Evolutionary conservation across 768 basidiomycete species (phyloP).

Genomic region (Trametes cingulata): DNA sequence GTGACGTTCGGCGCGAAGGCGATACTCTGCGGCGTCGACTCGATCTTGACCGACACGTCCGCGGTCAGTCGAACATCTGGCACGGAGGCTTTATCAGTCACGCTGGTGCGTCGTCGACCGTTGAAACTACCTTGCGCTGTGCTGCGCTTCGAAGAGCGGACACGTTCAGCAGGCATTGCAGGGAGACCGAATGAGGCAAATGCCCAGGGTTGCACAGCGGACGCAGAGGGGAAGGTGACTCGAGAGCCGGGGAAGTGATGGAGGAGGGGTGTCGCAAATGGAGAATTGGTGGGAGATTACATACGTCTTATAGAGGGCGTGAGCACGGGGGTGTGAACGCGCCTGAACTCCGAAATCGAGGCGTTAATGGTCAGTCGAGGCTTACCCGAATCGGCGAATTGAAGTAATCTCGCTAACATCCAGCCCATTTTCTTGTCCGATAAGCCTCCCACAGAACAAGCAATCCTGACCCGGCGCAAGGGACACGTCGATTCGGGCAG

Average conservation of each 20-base stretch:
- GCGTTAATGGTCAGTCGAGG: slow-evolving; percentile 16
- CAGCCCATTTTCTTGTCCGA: slow-evolving; percentile 10
- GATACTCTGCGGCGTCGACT: slow-evolving; percentile 37
- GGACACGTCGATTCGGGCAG: slow-evolving; percentile 8
- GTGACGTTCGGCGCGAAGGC: slow-evolving; percentile 62
- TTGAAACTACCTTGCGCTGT: slow-evolving; percentile 16
- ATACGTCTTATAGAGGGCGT: slow-evolving; percentile 27
- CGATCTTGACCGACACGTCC: slow-evolving; percentile 10
- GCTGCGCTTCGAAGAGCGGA: slow-evolving; percentile 23
- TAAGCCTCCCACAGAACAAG: slow-evolving; percentile 11
- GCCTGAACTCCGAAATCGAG: slow-evolving; percentile 23
- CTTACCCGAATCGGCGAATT: slow-evolving; percentile 18
- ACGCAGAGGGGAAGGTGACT: slow-evolving; percentile 25
- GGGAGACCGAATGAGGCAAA: slow-evolving; percentile 19
- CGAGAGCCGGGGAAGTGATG: slow-evolving; percentile 23
- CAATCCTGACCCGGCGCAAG: slow-evolving; percentile 3
- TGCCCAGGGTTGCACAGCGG: slow-evolving; percentile 15
- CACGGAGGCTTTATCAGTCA: slow-evolving; percentile 8
- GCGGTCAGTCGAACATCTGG: slow-evolving; percentile 14
- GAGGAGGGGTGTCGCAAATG: slow-evolving; percentile 29
- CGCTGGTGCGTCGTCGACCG: slow-evolving; percentile 6
- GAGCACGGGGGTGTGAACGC: slow-evolving; percentile 23
- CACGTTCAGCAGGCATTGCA: slow-evolving; percentile 26
- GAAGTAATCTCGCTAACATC: slow-evolving; percentile 13
- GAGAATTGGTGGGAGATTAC: slow-evolving; percentile 28